Percentiles rank a stretch among this genome's conserved stretches.
Evolutionary conservation across 768 basidiomycete species (phyloP).

Genomic region (Macrolepiota albuminosa): DNA sequence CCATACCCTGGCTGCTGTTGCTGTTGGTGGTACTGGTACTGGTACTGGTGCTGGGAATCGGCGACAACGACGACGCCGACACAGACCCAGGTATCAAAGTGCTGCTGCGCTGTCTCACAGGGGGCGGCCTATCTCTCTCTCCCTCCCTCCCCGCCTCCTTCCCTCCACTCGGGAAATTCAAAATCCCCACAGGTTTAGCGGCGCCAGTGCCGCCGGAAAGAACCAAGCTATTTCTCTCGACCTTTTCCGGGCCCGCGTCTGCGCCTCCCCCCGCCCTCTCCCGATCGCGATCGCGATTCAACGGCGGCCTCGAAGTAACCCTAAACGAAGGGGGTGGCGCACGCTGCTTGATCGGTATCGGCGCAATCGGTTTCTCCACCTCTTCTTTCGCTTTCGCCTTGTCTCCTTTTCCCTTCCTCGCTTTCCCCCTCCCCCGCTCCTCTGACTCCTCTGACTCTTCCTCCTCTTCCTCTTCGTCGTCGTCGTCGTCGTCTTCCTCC

Average conservation of each 20-base stretch:
- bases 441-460: slow-evolving; percentile 11
- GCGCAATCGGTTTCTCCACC: slow-evolving; percentile 33
- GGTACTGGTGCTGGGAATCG: neutral
- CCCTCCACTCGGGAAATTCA: neutral
- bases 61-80: slow-evolving; percentile 7
- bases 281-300: slow-evolving; percentile 17
- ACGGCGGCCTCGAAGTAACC: slow-evolving; percentile 54
- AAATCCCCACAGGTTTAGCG: slow-evolving; percentile 1
- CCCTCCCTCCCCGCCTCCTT: neutral
- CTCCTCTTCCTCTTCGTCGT: slow-evolving; percentile 20
- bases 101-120: slow-evolving; percentile 33
- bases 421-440: slow-evolving; percentile 21
- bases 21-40: neutral
- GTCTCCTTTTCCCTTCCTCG: slow-evolving; percentile 16
- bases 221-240: neutral
- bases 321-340: slow-evolving; percentile 54
- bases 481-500: slow-evolving; percentile 19
- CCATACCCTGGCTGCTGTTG: neutral
- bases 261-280: neutral
- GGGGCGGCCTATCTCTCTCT: neutral
- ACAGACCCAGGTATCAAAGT: slow-evolving; percentile 30
- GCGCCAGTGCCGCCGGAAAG: neutral
- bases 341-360: slow-evolving; percentile 56
- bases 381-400: slow-evolving; percentile 9
- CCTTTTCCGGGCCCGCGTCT: neutral